phyloP scores from a whole-genome alignment of 2,329 filamentous ascomycete species.

The Pseudogymnoascus sp. region DNA sequence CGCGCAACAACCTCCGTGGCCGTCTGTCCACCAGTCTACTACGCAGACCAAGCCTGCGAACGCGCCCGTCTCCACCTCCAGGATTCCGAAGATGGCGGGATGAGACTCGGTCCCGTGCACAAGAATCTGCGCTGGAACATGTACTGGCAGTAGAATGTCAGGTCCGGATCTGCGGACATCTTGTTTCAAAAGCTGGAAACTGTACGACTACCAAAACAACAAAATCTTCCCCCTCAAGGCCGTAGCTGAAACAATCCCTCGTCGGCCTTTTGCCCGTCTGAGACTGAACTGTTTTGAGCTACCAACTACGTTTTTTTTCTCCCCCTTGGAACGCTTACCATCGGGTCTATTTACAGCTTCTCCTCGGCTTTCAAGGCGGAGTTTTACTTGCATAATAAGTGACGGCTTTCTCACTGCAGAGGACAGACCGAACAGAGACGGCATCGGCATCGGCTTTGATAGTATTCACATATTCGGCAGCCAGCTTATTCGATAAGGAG shows the following conservation, averaged over 20 bases:
- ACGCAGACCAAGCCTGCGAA: constrained; percentile 80
- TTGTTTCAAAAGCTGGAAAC: background rate
- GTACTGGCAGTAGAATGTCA: constrained; percentile 9
- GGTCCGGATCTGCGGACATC: background rate
- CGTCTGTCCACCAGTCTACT: constrained; percentile 77
- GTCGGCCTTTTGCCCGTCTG: background rate
- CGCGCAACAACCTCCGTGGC: constrained; percentile 90
- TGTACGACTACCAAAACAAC: background rate
- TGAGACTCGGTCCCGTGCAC: constrained; percentile 3
- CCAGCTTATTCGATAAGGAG: background rate
- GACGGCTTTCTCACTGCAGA: background rate
- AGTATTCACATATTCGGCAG: background rate
- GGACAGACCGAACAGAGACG: background rate
- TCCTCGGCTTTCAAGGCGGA: background rate
- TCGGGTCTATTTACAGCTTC: background rate
- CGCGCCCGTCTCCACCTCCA: constrained; percentile 63
- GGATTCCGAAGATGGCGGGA: background rate
- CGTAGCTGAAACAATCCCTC: background rate
- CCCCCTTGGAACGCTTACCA: background rate
- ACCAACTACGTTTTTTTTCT: background rate
- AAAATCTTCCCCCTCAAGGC: background rate
- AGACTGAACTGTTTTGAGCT: background rate
- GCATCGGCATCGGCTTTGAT: background rate
- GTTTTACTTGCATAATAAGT: background rate
- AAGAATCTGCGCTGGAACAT: constrained; percentile 6